phyloP scores from a whole-genome alignment of 225 moss, liverwort and hornwort genomes.

The Lunularia cruciata region DNA sequence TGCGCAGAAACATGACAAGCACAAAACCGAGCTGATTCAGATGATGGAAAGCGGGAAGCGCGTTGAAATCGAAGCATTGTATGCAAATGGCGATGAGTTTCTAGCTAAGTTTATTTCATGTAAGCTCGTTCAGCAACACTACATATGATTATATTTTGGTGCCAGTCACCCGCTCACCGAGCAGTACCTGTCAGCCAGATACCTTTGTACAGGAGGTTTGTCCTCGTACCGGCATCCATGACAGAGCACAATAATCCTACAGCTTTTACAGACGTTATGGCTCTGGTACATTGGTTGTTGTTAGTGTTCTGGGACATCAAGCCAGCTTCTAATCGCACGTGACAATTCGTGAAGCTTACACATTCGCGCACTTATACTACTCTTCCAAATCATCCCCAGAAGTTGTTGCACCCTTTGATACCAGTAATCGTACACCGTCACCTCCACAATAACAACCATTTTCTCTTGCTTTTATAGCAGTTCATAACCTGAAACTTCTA shows the following conservation, averaged over 20 bases:
- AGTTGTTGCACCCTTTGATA: not conserved
- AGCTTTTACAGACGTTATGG: slow-evolving; percentile 3
- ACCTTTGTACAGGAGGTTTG: not conserved
- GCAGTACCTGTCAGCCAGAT: not conserved
- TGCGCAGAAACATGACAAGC: slow-evolving; percentile 56
- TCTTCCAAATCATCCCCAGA: not conserved
- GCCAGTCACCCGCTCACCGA: not conserved
- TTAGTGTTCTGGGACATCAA: slow-evolving; percentile 8
- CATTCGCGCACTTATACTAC: not conserved
- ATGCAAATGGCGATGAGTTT: slow-evolving; percentile 68
- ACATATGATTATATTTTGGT: slow-evolving; percentile 49
- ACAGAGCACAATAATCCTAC: not conserved
- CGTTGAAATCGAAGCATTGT: slow-evolving; percentile 79
- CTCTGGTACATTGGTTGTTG: not conserved
- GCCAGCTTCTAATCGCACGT: slow-evolving; percentile 2
- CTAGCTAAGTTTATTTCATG: slow-evolving; percentile 57
- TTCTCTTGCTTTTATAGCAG: too few relatives aligned
- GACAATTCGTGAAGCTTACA: not conserved
- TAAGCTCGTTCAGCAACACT: slow-evolving; percentile 65
- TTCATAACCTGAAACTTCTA: too few relatives aligned
- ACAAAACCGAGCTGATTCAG: slow-evolving; percentile 58
- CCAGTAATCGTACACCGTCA: not conserved
- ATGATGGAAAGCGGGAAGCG: slow-evolving; percentile 65
- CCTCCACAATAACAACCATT: too few relatives aligned
- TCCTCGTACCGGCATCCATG: not conserved